Evolutionary conservation across 768 basidiomycete species (phyloP), one percentile per base, ranked within the genome.

Genomic region (Lactarius pseudohatsudake): DNA sequence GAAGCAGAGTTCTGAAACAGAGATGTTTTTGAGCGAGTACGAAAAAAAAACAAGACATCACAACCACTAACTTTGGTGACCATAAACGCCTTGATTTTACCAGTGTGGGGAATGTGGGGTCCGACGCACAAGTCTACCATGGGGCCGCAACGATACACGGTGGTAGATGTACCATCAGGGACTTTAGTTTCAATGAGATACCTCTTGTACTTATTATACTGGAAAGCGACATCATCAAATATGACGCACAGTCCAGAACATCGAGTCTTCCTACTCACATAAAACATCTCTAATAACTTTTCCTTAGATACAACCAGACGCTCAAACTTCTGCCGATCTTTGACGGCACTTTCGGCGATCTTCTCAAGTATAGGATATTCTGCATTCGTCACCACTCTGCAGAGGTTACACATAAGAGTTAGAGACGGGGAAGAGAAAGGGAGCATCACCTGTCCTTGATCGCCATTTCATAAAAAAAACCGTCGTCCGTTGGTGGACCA

Each of bases 401-500:
- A 55, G 22, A 22, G 15, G 34, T n/a, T n/a, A 28, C 6, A 47
- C 50, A 45, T 61, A 41, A 36, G 57, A 54, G 61, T 32, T 26
- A 5, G 26, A 40, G 50, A 5, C 11, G 20, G 30, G 20, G 7
- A 22, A n/a, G 7, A 13, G 20, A 3, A 41, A 28, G 30, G 15
- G 47, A n/a, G 22, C 67, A 77, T 30, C 63, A 89, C 90, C 91
- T 81, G 66, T 94, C 89, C 43, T 88, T 80, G 71, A 94, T 94
- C 18, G 86, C 87, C 97, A 99, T 98, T 76, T 99, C 97, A 76
- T 99, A 99, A 82, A 97, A 99, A 85, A 99, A 99, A 26, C 97
- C 97, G 8, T 98, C 95, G 34, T 96, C 94, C 2, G 95, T 94
- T 28, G 97, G 97, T 18, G 97, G 97, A 3, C 97, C 97, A 68